Evolutionary conservation across 1,139 yeast genomes (phyloP).

Genomic region (Blastobotrys raffinosifermentans): DNA sequence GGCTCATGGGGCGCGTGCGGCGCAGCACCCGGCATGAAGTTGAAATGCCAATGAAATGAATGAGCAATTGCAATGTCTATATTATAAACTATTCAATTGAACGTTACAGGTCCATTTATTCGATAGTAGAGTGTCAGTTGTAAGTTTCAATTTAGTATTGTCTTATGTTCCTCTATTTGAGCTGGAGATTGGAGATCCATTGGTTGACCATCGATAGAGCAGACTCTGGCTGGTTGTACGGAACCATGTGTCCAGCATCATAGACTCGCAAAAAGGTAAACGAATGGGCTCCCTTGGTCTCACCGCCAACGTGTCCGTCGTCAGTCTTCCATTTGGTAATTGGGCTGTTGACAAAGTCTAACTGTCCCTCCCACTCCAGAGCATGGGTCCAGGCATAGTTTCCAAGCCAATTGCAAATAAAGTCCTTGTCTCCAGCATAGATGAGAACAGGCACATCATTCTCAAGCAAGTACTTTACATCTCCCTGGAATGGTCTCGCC

Average conservation of each 20-base stretch:
- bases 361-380: conserved; percentile 52
- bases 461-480: conserved; percentile 51
- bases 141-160: too few species aligned
- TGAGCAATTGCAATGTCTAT: too few species aligned
- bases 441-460: conserved; percentile 64
- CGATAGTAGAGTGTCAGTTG: too few species aligned
- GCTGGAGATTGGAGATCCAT: conserved; percentile 42
- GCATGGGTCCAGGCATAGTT: conserved; percentile 72
- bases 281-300: conserved; percentile 42
- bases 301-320: conserved; percentile 20
- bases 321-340: conserved; percentile 40
- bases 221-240: conserved; percentile 66
- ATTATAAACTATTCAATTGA: too few species aligned
- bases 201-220: conserved; percentile 66
- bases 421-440: conserved; percentile 88
- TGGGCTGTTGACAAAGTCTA: conserved; percentile 23
- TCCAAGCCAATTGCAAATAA: conserved; percentile 87
- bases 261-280: conserved; percentile 55
- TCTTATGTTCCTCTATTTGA: too few species aligned
- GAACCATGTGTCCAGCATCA: conserved; percentile 64
- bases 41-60: too few species aligned
- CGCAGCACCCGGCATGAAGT: too few species aligned
- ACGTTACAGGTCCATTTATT: too few species aligned
- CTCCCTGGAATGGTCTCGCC: conserved; percentile 57
- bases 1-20: too few species aligned